Evolutionary conservation across 371 early-diverging fungal species (phyloP).

Genomic region (Coemansia sp.): DNA sequence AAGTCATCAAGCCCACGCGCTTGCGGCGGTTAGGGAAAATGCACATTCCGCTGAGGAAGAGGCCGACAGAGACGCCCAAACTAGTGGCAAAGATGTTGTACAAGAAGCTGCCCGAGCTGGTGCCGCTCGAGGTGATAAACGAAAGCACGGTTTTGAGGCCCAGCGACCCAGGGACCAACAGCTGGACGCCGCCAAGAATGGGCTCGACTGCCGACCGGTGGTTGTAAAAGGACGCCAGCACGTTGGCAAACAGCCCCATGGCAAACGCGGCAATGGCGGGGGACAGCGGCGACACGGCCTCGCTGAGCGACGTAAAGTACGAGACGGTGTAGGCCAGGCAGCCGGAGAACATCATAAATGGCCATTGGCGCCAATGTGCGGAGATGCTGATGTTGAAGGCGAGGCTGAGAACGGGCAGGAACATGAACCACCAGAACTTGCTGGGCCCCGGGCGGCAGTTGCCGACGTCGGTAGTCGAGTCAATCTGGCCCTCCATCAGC

Average conservation of each 20-base stretch:
- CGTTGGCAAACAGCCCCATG: slow-evolving; percentile 48
- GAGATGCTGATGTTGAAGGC: slow-evolving; percentile 48
- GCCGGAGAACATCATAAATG: slow-evolving; percentile 42
- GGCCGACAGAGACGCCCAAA: slow-evolving; percentile 56
- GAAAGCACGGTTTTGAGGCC: slow-evolving; percentile 56
- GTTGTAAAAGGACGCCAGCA: slow-evolving; percentile 52
- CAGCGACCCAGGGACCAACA: slow-evolving; percentile 59
- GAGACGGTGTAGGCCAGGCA: slow-evolving; percentile 46
- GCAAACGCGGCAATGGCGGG: slow-evolving; percentile 51
- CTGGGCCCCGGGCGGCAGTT: slow-evolving; percentile 31
- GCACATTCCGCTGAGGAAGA: slow-evolving; percentile 58
- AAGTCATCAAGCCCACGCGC: slow-evolving; percentile 48
- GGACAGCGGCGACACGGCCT: slow-evolving; percentile 30
- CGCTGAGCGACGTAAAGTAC: slow-evolving; percentile 34
- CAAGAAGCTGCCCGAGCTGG: slow-evolving; percentile 44
- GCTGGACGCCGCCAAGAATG: slow-evolving; percentile 58
- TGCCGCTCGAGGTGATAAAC: slow-evolving; percentile 50
- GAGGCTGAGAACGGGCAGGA: slow-evolving; percentile 43
- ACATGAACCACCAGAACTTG: slow-evolving; percentile 45
- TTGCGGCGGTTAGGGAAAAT: slow-evolving; percentile 56
- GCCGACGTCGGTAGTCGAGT: slow-evolving; percentile 19
- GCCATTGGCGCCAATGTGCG: slow-evolving; percentile 48
- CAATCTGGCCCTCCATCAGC: slow-evolving; percentile 25
- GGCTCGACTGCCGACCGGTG: slow-evolving; percentile 48
- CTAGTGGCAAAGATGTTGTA: slow-evolving; percentile 59